Percentiles rank a stretch among this genome's conserved stretches.
phyloP scores from a whole-genome alignment of 768 basidiomycete species.

The Roridomyces roridus region DNA sequence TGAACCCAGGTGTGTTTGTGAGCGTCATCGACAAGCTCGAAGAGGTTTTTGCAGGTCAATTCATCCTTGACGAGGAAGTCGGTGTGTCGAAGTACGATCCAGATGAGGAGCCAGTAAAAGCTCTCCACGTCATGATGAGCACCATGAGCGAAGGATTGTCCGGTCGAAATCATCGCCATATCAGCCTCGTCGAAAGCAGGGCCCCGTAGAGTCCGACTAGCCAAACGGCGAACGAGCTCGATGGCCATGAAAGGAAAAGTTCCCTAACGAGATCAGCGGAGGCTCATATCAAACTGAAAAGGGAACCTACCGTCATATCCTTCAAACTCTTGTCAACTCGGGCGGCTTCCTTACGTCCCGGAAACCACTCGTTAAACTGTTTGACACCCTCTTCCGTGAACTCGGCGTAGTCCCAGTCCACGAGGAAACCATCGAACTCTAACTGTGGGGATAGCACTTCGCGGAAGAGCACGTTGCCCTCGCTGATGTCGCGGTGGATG shows the following conservation, averaged over 20 bases:
- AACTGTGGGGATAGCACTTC: neutral
- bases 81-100: conserved; percentile 7
- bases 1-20: too few relatives aligned
- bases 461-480: conserved; percentile 5
- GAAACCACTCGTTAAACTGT: neutral
- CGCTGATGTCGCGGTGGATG: conserved; percentile 13
- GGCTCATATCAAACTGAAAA: neutral
- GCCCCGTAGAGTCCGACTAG: too few relatives aligned
- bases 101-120: conserved; percentile 13
- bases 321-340: neutral
- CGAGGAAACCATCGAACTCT: neutral
- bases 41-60: neutral
- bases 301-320: conserved; percentile 5
- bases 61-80: neutral
- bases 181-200: too few relatives aligned
- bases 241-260: conserved; percentile 9
- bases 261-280: neutral
- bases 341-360: neutral
- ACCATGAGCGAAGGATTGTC: neutral
- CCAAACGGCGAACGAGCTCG: neutral
- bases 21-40: neutral
- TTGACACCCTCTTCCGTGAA: neutral
- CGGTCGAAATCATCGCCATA: too few relatives aligned
- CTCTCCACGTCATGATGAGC: conserved; percentile 7
- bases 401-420: conserved; percentile 14